phyloP scores from a whole-genome alignment of 768 basidiomycete species.

The Xerocomus brunneocitrinus region DNA sequence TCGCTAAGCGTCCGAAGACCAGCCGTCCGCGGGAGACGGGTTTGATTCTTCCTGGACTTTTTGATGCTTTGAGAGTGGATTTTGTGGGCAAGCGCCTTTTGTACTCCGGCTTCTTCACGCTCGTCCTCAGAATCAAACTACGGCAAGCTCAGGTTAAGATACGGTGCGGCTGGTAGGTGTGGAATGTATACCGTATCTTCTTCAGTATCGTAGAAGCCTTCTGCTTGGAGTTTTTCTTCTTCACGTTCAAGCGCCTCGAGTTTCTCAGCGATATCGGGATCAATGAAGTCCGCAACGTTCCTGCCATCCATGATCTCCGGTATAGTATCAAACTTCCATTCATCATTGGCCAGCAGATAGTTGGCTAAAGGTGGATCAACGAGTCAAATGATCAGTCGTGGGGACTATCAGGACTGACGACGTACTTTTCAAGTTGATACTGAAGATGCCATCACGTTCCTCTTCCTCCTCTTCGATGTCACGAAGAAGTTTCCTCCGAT shows the following conservation, averaged over 20 bases:
- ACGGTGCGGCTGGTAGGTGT: background rate
- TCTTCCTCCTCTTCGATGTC: conserved; percentile 82
- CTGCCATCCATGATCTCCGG: conserved; percentile 99
- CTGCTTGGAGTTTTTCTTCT: conserved; percentile 88
- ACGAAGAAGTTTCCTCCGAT: conserved; percentile 64
- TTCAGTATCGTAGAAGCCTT: conserved; percentile 93
- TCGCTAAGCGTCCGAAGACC: conserved; percentile 64
- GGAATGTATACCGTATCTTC: conserved; percentile 66
- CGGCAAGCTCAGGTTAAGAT: background rate
- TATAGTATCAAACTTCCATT: conserved; percentile 95
- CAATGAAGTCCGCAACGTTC: conserved; percentile 98
- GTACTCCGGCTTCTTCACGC: conserved; percentile 64
- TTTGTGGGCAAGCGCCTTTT: conserved; percentile 58
- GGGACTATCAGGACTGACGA: background rate
- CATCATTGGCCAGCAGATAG: conserved; percentile 81
- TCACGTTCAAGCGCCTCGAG: conserved; percentile 96
- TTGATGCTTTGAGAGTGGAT: conserved; percentile 73
- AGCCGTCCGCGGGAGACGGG: conserved; percentile 72
- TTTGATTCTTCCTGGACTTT: conserved; percentile 82
- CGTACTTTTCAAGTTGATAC: conserved; percentile 83
- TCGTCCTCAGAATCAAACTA: conserved; percentile 69
- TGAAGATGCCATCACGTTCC: conserved; percentile 84
- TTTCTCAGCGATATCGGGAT: conserved; percentile 94
- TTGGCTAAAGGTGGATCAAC: conserved; percentile 57
- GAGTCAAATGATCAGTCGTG: background rate